These are phyloP conservation scores for Fonsecaea multimorphosa DNA, from an alignment of 2,329 filamentous ascomycete genomes.

Conservation along the genomic window DNA sequence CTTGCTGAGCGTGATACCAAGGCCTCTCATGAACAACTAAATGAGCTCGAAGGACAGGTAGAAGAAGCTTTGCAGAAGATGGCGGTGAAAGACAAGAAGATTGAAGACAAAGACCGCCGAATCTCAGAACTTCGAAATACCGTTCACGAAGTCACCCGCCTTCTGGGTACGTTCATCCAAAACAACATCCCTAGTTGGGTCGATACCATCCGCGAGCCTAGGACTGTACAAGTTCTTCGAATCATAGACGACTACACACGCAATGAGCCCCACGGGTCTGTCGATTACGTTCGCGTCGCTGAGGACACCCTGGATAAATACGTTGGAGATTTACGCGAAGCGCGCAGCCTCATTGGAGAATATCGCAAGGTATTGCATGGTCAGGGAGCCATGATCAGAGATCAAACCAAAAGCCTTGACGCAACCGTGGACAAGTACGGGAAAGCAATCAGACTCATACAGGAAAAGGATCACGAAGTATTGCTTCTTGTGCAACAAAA, in stretches of 20 bases:
- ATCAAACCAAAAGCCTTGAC: slow-evolving; percentile 29
- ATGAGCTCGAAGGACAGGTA: slow-evolving; percentile 29
- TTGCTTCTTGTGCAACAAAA: slow-evolving; percentile 28
- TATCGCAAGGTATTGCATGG: slow-evolving; percentile 28
- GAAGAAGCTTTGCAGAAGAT: slow-evolving; percentile 21
- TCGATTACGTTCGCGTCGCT: slow-evolving; percentile 30
- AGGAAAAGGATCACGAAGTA: slow-evolving; percentile 33
- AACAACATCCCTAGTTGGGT: slow-evolving; percentile 23
- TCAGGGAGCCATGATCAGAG: slow-evolving; percentile 28
- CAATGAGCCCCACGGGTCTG: neutral
- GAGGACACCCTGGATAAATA: slow-evolving; percentile 27
- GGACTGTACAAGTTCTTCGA: slow-evolving; percentile 30
- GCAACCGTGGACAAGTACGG: slow-evolving; percentile 23
- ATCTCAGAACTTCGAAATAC: slow-evolving; percentile 31
- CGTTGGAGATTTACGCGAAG: slow-evolving; percentile 20
- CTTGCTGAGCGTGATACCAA: slow-evolving; percentile 32
- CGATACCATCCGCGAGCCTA: slow-evolving; percentile 24
- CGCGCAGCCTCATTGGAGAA: slow-evolving; percentile 17
- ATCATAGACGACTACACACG: slow-evolving; percentile 32
- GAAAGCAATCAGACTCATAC: slow-evolving; percentile 17
- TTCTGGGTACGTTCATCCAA: slow-evolving; percentile 34
- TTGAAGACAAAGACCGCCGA: slow-evolving; percentile 24
- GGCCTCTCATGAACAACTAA: slow-evolving; percentile 24
- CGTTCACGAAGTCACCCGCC: slow-evolving; percentile 26
- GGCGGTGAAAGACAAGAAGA: slow-evolving; percentile 25